phyloP scores from a whole-genome alignment of 75 land plant species.

The Pinus tabuliformis region DNA sequence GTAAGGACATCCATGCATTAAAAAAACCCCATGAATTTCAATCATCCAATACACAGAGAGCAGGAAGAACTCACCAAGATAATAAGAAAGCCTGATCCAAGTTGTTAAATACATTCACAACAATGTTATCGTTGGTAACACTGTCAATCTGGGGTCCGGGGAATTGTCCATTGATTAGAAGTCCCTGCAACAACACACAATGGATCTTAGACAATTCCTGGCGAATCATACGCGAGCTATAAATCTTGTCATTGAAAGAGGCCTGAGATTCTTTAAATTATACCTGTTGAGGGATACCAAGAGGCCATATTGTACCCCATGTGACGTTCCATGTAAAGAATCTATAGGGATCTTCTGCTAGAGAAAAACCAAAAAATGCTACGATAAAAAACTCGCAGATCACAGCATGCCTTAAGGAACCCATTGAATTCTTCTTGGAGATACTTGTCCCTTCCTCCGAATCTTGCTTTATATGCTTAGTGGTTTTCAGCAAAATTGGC shows the following conservation, averaged over 20 bases:
- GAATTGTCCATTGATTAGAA: constrained; percentile 86
- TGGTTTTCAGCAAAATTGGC: not conserved
- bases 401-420: not conserved
- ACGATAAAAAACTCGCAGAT: constrained; percentile 31
- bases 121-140: constrained; percentile 77
- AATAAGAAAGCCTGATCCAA: constrained; percentile 22
- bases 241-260: no score
- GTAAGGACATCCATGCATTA: not conserved
- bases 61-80: not conserved
- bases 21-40: not conserved
- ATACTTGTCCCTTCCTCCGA: not conserved
- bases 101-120: constrained; percentile 71
- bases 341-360: constrained; percentile 51
- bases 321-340: constrained; percentile 8
- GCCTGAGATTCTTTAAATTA: constrained; percentile 50
- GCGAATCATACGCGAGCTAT: no score
- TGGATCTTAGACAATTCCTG: not conserved
- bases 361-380: constrained; percentile 48
- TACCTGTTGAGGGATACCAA: constrained; percentile 21
- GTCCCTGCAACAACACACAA: constrained; percentile 40
- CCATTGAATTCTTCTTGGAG: not conserved
- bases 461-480: not conserved
- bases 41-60: not conserved
- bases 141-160: constrained; percentile 87
- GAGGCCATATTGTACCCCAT: no score